phyloP scores from a whole-genome alignment of 2,329 filamentous ascomycete genomes.

The Aspergillus awamori region DNA sequence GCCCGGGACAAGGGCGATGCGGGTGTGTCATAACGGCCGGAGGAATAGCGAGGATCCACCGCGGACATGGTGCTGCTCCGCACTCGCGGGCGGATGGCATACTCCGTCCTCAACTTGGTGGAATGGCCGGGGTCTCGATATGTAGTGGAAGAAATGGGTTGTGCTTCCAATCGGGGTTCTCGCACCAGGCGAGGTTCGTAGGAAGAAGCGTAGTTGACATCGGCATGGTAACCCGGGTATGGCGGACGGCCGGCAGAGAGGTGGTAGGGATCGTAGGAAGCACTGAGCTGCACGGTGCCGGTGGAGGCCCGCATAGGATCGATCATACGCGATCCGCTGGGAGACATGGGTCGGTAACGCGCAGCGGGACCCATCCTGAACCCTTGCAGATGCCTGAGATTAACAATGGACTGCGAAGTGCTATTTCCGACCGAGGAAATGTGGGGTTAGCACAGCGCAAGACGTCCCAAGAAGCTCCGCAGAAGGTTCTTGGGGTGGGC shows the following conservation, averaged over 20 bases:
- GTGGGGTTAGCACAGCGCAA: not conserved
- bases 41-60: conserved; percentile 31
- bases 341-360: conserved; percentile 40
- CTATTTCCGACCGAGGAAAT: conserved; percentile 9
- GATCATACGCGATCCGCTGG: conserved; percentile 34
- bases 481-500: not conserved
- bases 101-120: conserved; percentile 40
- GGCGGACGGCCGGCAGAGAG: conserved; percentile 31
- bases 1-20: conserved; percentile 25
- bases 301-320: conserved; percentile 47
- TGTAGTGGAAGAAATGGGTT: conserved; percentile 36
- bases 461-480: not conserved
- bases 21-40: conserved; percentile 33
- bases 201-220: conserved; percentile 31
- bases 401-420: conserved; percentile 4
- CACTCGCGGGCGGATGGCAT: conserved; percentile 40
- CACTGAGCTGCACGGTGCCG: conserved; percentile 40
- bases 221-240: conserved; percentile 38
- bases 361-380: conserved; percentile 34
- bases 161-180: conserved; percentile 36
- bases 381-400: conserved; percentile 7
- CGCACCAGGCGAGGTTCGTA: conserved; percentile 32
- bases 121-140: conserved; percentile 36
- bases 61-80: conserved; percentile 40
- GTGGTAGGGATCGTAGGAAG: conserved; percentile 40